Base-by-base conservation (phyloP, 129 eudicot genomes). In the Tagetes erecta region DNA sequence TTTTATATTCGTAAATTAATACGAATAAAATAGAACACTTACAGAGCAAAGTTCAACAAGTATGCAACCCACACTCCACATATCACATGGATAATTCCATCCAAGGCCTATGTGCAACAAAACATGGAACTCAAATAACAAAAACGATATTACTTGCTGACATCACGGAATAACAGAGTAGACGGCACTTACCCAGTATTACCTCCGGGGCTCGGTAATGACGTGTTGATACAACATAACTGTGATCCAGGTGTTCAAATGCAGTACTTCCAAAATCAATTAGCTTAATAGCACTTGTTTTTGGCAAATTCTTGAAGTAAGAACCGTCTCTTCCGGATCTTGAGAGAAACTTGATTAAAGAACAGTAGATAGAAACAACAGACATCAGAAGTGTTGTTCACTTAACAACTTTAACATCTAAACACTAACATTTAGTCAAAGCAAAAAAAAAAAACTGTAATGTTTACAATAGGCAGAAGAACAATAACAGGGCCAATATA, bases 131-230 rank as follows among this genome's bases (percentile, higher is more conserved):
- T 73, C 51, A 40, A 78, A 9, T 62, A 8, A 51, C 13, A 68
- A 8, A 11, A 6, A n/a, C 55, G 52, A 67, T 20, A 66, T 2
- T 1, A 60, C 30, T 14, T 8, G 11, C 52, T 27, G 10, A 13
- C 6, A 74, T 47, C 75, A 60, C 41, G 6, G 35, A 76, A 70
- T 49, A 45, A 34, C 31, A 58, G 58, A 52, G 70, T 64, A 72
- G 66, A 58, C 34, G 39, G 27, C 58, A 80, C 41, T 71, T 84
- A 87, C 97, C 97, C 74, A 91, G 41, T 65, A 91, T 91, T 78
- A 91, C 91, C 81, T 91, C 97, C 8, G 97, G 94, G 55, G 97
- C 97, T 78, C 97, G 91, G 67, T 91, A 91, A 82, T 91, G 97
- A 35, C 97, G 89, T 34, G 97, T 91, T 53, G 97, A 91, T 52